Base-by-base conservation (phyloP, 202 grass and related monocot species). In the Schoenoplectus tabernaemontani region DNA sequence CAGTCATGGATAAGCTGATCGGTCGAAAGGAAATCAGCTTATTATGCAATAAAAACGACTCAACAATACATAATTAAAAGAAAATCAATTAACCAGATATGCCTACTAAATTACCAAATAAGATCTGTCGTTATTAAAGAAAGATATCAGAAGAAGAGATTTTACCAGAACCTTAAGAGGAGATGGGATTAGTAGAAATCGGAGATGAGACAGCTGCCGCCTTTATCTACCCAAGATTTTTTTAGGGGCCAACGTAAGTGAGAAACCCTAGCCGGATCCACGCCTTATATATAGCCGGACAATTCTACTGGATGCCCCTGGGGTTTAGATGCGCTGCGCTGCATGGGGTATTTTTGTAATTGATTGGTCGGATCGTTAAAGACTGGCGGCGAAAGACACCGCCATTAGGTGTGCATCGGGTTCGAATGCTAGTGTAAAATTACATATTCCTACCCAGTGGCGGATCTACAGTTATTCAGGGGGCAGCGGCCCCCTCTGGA, bases 311-410 rank as follows among this genome's bases (percentile, higher is more conserved):
- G 13, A 33, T 79, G 38, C 58, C 77, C 57, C 38, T 48, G 48
- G 57, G 77, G 77, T 44, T 79, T 79, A 10, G 20, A 3, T 0
- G 39, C 0, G 48, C 2, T 51, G 1, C 17, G 3, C 24, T 30
- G 2, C 7, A 34, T 10, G 24, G 77, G 76, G 9, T 1, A 61
- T 48, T 79, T 79, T 63, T 20, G 77, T 79, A 22, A 61, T 61
- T 61, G 1, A 0, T 3, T 2, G 0, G 28, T 2, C 19, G 17
- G 12, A 23, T 44, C 9, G 38, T 36, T 19, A 48, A 38, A 62
- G 15, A 9, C 19, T 61, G 57, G 77, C 76, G 76, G 76, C 76
- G n/a, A n/a, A n/a, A n/a, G n/a, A n/a, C n/a, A n/a, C n/a, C n/a
- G n/a, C n/a, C n/a, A n/a, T n/a, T n/a, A n/a, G n/a, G n/a, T n/a